These are phyloP conservation scores for Diaporthe helianthi DNA, from an alignment of 2,329 filamentous ascomycete species.

Conservation along the genomic window DNA sequence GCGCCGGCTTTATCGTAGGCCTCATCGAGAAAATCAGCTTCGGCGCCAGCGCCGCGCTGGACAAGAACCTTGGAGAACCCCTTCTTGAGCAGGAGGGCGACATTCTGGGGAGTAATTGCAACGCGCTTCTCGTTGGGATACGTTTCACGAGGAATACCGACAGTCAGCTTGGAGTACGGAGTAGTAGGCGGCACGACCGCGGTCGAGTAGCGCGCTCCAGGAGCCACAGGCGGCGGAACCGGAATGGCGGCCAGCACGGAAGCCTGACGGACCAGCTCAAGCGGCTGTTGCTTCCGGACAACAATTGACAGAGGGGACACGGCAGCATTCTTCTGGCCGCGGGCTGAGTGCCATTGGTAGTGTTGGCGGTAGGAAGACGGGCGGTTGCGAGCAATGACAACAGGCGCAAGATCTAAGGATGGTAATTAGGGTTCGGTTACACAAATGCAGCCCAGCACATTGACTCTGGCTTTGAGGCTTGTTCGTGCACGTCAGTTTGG, in stretches of 20 bases:
- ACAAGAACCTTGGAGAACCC: conserved; percentile 80
- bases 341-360: conserved; percentile 50
- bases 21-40: conserved; percentile 78
- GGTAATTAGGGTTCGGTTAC: neutral
- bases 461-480: conserved; percentile 2
- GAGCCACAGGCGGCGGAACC: conserved; percentile 32
- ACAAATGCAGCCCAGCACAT: neutral
- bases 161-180: conserved; percentile 75
- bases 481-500: neutral
- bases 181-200: conserved; percentile 52
- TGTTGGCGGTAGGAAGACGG: conserved; percentile 36
- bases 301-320: conserved; percentile 38
- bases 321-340: conserved; percentile 38
- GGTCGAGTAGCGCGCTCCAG: conserved; percentile 48
- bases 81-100: conserved; percentile 82
- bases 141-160: conserved; percentile 83
- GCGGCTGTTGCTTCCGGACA: conserved; percentile 41
- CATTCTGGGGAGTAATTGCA: conserved; percentile 84
- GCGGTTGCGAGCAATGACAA: conserved; percentile 5
- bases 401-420: conserved; percentile 24
- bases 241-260: conserved; percentile 44
- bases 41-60: conserved; percentile 79
- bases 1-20: conserved; percentile 82
- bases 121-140: conserved; percentile 82
- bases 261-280: conserved; percentile 50